phyloP scores from a whole-genome alignment of 495 filamentous ascomycete species.

The Neurospora cerealis region DNA sequence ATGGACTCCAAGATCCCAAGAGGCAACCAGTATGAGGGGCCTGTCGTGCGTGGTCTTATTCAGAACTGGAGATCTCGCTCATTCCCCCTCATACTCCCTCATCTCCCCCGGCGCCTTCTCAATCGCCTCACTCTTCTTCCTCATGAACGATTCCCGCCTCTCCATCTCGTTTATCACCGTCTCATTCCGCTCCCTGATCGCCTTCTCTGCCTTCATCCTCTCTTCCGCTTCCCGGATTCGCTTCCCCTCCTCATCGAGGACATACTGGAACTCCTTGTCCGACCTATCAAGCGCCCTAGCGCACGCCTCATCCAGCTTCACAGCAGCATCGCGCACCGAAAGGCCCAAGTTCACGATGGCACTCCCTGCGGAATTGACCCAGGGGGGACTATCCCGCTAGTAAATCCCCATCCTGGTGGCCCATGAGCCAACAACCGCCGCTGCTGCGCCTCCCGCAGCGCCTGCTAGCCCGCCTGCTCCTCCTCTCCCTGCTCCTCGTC shows the following conservation, averaged over 20 bases:
- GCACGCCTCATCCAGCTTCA: not conserved
- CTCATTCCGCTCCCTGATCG: not conserved
- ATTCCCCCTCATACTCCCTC: not conserved
- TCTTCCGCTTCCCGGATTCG: not conserved
- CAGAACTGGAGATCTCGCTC: not conserved
- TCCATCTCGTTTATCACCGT: not conserved
- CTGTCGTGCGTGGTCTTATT: not conserved
- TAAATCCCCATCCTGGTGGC: constrained; percentile 70
- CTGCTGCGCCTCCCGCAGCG: not conserved
- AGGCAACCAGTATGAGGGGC: not conserved
- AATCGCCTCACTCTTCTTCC: not conserved
- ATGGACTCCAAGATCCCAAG: not conserved
- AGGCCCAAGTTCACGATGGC: not conserved
- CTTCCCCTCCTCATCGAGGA: not conserved
- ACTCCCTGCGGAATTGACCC: not conserved
- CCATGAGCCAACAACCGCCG: constrained; percentile 47
- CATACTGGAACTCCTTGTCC: not conserved
- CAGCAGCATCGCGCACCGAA: not conserved
- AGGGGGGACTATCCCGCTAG: constrained; percentile 21
- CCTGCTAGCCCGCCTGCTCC: not conserved
- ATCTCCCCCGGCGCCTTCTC: not conserved
- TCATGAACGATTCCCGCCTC: not conserved
- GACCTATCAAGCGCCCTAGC: not conserved
- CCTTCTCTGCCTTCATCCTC: not conserved
- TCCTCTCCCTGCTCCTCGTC: not conserved